Percentiles rank a stretch among this genome's conserved stretches.
phyloP scores from a whole-genome alignment of 2,329 filamentous ascomycete species.

The Ceratocystis harringtonii region DNA sequence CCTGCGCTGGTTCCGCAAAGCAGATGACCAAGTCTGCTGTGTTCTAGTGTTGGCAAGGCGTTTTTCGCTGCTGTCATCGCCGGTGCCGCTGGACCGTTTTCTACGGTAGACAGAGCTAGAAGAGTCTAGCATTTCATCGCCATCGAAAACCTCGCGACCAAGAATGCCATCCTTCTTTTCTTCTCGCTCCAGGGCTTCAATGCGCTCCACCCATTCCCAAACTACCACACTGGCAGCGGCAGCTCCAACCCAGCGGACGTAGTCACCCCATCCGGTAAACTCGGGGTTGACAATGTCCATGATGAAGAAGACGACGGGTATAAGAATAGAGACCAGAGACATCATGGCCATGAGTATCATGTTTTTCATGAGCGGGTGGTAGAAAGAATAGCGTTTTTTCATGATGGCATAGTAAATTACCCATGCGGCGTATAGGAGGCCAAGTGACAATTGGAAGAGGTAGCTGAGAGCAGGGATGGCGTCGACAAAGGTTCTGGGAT shows the following conservation, averaged over 20 bases:
- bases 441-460: slow-evolving; percentile 74
- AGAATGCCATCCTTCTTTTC: slow-evolving; percentile 89
- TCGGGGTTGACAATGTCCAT: slow-evolving; percentile 75
- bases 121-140: slow-evolving; percentile 75
- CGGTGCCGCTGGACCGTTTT: slow-evolving; percentile 10
- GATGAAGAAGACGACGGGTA: slow-evolving; percentile 86
- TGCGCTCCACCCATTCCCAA: slow-evolving; percentile 95
- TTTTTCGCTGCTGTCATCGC: slow-evolving; percentile 16
- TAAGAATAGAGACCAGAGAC: slow-evolving; percentile 66
- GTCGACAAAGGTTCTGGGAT: slow-evolving; percentile 66
- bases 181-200: slow-evolving; percentile 80
- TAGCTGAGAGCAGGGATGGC: slow-evolving; percentile 85
- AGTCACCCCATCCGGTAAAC: slow-evolving; percentile 85
- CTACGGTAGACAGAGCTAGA: slow-evolving; percentile 32
- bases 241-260: slow-evolving; percentile 90
- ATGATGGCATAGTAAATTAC: slow-evolving; percentile 88
- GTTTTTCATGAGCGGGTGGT: slow-evolving; percentile 79
- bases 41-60: neutral
- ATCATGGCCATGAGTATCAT: slow-evolving; percentile 67
- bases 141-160: slow-evolving; percentile 81
- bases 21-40: slow-evolving; percentile 1
- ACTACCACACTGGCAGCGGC: slow-evolving; percentile 91
- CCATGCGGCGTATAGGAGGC: slow-evolving; percentile 80
- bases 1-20: slow-evolving; percentile 7
- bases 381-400: slow-evolving; percentile 81